These are phyloP conservation scores for Fraxinus velutina DNA, from an alignment of 305 asterid genomes.

Conservation along the genomic window DNA sequence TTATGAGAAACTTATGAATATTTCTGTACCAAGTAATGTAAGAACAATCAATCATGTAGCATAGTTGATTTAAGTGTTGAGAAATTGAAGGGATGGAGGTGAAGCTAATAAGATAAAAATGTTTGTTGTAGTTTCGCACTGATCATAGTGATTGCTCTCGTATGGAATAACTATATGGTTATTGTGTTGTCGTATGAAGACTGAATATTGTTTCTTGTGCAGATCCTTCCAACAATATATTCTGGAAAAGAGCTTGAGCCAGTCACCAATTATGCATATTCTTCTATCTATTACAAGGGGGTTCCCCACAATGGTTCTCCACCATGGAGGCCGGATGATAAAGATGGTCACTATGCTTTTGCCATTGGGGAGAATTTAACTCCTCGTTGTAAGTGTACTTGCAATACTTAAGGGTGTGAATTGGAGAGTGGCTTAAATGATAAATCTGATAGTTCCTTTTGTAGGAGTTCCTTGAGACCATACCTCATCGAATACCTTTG, in stretches of 20 bases:
- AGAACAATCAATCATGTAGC: background rate
- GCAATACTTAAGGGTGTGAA: slow-evolving; percentile 15
- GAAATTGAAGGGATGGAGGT: slow-evolving; percentile 3
- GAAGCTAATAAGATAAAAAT: background rate
- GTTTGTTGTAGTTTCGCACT: background rate
- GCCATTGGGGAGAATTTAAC: slow-evolving; percentile 76
- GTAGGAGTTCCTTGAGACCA: background rate
- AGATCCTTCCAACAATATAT: slow-evolving; percentile 64
- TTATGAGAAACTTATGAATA: background rate
- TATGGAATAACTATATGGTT: background rate
- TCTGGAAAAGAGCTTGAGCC: slow-evolving; percentile 61
- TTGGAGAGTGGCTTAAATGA: background rate
- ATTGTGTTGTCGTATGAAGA: slow-evolving; percentile 19
- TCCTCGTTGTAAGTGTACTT: slow-evolving; percentile 72
- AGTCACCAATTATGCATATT: slow-evolving; percentile 58
- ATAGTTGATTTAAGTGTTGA: slow-evolving; percentile 7
- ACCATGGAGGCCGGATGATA: slow-evolving; percentile 80
- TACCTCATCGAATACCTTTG: background rate
- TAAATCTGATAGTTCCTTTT: slow-evolving; percentile 14
- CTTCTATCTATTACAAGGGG: slow-evolving; percentile 73
- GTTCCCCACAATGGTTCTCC: slow-evolving; percentile 68
- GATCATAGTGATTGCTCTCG: slow-evolving; percentile 1
- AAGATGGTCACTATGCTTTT: slow-evolving; percentile 76
- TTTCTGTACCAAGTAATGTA: background rate
- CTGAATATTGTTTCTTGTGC: slow-evolving; percentile 33